Evolutionary conservation across 345 rosid genomes (phyloP), one percentile per base, ranked within the genome.

Genomic region (Cochlearia excelsa): DNA sequence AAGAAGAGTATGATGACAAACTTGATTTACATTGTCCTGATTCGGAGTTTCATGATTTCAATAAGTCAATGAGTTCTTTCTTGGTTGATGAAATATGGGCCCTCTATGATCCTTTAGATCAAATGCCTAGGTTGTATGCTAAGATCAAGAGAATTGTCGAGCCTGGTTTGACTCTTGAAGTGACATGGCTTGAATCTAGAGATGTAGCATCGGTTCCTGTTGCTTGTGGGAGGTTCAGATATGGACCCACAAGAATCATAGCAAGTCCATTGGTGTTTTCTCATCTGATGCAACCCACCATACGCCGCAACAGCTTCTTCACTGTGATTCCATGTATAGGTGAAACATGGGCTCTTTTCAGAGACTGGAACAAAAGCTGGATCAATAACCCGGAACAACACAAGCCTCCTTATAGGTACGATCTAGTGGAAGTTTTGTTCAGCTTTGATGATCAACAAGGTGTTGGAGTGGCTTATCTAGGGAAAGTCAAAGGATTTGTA

Each of bases 341-440:
- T 26, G 96, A 92, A 76, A 83, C 78, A 10, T 92, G 98, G 98
- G 93, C 96, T 47, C 75, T 88, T 45, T 92, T 79, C 61, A 88
- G 67, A 75, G 72, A 82, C 28, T 78, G 90, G 93, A 75, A 79
- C 66, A 46, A 61, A 10, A 78, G 61, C 30, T 81, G 88, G 94
- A 54, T 57, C 61, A 68, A 74, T 2, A 71, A 80, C 26, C 23
- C 23, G 23, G 23, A 16, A 16, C 23, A 16, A 16, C 23, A 16
- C 23, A 16, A 16, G 23, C 80, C 82, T 34, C 78, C 86, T 26
- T 81, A 74, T 51, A 61, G 45, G 49, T 88, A 40, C 38, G 93
- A 88, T 62, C 74, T 78, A 67, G 96, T 83, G 56, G 88, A 81
- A 76, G 67, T 91, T 11, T n/a, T 84, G 58, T 40, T 73, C 6